Conservation (phyloP, 495 filamentous ascomycete genomes). For the Lindgomyces ingoldianus region DNA sequence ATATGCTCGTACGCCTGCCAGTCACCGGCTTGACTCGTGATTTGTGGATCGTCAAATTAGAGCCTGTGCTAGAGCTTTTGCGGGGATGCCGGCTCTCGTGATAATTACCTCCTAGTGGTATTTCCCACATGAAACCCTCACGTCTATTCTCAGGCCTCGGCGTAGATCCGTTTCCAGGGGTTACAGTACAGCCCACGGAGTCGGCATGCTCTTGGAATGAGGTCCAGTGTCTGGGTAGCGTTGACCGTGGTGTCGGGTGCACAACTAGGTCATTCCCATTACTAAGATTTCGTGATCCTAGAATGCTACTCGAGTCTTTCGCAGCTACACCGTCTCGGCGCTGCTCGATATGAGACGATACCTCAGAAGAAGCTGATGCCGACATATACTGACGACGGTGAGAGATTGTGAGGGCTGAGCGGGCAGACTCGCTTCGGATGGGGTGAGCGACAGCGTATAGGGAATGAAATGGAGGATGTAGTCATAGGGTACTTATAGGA, state of each 20-base stretch:
- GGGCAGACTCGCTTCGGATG: neutral
- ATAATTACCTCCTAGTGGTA: neutral
- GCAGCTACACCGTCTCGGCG: neutral
- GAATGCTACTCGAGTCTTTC: neutral
- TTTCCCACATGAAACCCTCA: constrained; percentile 19
- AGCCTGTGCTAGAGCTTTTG: neutral
- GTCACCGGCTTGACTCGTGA: neutral
- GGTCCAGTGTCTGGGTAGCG: neutral
- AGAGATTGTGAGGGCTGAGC: neutral
- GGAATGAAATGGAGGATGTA: neutral
- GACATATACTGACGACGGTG: constrained; percentile 2
- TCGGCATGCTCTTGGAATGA: neutral
- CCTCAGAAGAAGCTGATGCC: neutral
- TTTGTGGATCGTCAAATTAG: neutral
- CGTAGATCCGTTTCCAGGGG: neutral
- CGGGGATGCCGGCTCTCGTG: neutral
- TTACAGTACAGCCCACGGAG: neutral
- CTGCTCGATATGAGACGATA: neutral
- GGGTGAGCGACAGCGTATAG: neutral
- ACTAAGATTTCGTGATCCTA: neutral
- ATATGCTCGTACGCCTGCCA: neutral
- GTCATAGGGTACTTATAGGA: neutral
- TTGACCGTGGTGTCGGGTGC: neutral
- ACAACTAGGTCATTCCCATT: neutral
- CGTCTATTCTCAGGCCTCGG: constrained; percentile 1